Base-by-base conservation (phyloP, 208 protist genomes). In the Balamuthia mandrillaris region DNA sequence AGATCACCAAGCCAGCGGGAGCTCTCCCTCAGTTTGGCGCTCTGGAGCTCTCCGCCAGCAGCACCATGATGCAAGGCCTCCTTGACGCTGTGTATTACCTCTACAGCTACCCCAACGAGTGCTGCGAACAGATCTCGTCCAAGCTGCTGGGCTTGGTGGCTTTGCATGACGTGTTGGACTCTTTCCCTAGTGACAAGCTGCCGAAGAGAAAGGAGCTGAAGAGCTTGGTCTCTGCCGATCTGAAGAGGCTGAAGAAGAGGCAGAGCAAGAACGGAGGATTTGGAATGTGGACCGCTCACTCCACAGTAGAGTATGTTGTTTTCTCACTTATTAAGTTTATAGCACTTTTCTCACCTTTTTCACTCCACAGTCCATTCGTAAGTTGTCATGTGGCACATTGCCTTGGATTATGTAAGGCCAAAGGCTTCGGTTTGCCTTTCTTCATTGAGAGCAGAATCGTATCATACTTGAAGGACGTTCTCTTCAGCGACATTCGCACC, bases 61-160 rank as follows among this genome's bases (percentile, higher is more conserved):
- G 45, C 47, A 83, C 75, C n/a, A 68, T 68, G 56, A 29, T 83
- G 51, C 75, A 83, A 33, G 75, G 54, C 21, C 42, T 83, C 37
- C 27, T 68, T 5, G 75, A 83, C 27, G 75, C 75, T 4, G 51
- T 44, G 10, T 39, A 68, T 3, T 83, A 83, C 54, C 33, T 83
- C 27, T 63, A 68, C 75, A 83, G 75, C 75, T 83, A 83, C 37
- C 75, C 75, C 3, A 52, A 83, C 41, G 75, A 83, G 27, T 83
- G 75, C 37, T 63, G 54, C 5, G 75, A 83, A 56, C 49, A 56
- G 49, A 56, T 79, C 5, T 79, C 70, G 42, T 79, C 70, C 27
- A 79, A 79, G 70, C 41, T 79, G 47, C 10, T 79, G 44, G 70
- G 47, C 12, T 49, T 79, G 18, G 70, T 79, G 4, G 70, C 70